Evolutionary conservation across 306 rosid genomes (phyloP).

Genomic region (Trifolium pratense): DNA sequence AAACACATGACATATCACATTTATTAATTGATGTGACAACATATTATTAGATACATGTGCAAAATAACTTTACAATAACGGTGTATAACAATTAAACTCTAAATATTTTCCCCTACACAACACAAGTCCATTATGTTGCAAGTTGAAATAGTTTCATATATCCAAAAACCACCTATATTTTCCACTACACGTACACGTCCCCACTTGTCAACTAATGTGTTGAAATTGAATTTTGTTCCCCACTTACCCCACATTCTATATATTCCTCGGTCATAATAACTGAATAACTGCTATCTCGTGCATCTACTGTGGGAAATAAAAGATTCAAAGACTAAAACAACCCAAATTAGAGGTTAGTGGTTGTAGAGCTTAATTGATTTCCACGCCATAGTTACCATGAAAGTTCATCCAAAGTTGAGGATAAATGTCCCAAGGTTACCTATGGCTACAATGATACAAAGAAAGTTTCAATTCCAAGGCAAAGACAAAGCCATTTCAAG

Average conservation of each 20-base stretch:
- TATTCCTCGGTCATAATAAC: neutral
- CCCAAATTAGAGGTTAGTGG: neutral
- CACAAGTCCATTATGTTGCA: no score
- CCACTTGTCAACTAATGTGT: constrained; percentile 18
- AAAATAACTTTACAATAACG: no score
- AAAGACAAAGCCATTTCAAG: constrained; percentile 16
- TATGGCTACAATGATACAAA: constrained; percentile 45
- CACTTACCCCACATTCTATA: constrained; percentile 33
- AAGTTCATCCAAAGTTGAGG: constrained; percentile 37
- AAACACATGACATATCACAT: no score
- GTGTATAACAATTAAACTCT: no score
- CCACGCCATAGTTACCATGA: constrained; percentile 32
- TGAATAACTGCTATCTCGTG: constrained; percentile 35
- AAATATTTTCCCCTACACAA: no score
- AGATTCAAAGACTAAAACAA: neutral
- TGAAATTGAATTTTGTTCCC: constrained; percentile 22
- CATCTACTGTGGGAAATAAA: neutral
- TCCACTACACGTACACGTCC: constrained; percentile 5
- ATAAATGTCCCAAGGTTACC: constrained; percentile 46
- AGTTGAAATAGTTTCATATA: neutral
- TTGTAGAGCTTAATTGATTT: neutral
- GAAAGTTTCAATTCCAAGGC: constrained; percentile 26
- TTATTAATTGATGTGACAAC: no score
- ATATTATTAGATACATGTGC: no score
- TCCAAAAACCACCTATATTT: constrained; percentile 3